Conservation (phyloP, 129 eudicot genomes). For the Solidago caesia region DNA sequence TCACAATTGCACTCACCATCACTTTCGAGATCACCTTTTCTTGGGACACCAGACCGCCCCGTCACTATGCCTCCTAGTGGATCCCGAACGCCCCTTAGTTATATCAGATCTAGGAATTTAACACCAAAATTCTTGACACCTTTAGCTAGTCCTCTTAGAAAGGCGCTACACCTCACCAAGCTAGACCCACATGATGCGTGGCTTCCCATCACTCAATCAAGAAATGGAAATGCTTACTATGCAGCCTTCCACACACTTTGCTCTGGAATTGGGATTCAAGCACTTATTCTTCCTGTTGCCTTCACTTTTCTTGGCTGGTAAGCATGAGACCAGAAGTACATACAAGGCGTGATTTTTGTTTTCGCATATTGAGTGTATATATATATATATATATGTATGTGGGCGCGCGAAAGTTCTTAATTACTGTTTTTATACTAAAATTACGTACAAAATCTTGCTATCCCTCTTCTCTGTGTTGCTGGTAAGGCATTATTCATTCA, state of each 20-base stretch:
- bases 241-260: constrained; percentile 52
- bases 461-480: too few relatives aligned
- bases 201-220: constrained; percentile 55
- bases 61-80: constrained; percentile 26
- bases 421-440: too few relatives aligned
- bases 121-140: constrained; percentile 50
- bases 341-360: too few relatives aligned
- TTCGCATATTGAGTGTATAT: too few relatives aligned
- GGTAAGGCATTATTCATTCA: too few relatives aligned
- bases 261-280: constrained; percentile 54
- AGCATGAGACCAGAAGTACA: neutral
- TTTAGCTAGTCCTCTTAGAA: constrained; percentile 49
- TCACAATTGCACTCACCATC: constrained; percentile 49
- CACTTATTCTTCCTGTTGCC: constrained; percentile 52
- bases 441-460: too few relatives aligned
- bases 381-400: too few relatives aligned
- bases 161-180: constrained; percentile 40
- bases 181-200: constrained; percentile 54
- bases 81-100: constrained; percentile 20
- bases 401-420: too few relatives aligned
- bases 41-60: constrained; percentile 33
- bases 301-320: constrained; percentile 66
- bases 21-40: constrained; percentile 36
- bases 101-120: constrained; percentile 33
- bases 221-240: constrained; percentile 48